Conservation (phyloP, 2,329 filamentous ascomycete genomes). For the Nigrograna mackinnonii region DNA sequence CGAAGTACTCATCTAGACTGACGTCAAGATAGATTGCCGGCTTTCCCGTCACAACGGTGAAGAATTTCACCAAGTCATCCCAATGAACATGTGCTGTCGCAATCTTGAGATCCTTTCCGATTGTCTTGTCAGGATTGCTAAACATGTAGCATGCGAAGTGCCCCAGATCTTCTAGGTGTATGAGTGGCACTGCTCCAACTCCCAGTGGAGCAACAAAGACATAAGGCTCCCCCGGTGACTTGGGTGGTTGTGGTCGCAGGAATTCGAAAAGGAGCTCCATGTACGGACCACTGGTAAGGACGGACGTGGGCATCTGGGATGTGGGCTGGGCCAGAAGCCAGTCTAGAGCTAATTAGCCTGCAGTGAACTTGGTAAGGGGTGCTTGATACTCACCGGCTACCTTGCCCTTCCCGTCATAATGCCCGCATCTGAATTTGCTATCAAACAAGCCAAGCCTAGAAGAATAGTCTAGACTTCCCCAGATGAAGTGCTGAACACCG, state of each 20-base stretch:
- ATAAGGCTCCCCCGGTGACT: constrained; percentile 21
- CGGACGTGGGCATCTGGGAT: constrained; percentile 23
- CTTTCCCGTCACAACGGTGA: constrained; percentile 35
- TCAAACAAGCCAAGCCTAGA: constrained; percentile 54
- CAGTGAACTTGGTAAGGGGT: no score
- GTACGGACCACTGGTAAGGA: constrained; percentile 35
- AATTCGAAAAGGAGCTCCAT: constrained; percentile 30
- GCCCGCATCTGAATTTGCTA: constrained; percentile 50
- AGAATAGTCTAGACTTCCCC: constrained; percentile 55
- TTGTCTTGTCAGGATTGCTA: constrained; percentile 20
- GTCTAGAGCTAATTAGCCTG: no score
- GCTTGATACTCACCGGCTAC: no score
- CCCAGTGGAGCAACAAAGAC: constrained; percentile 26
- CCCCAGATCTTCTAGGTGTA: constrained; percentile 31
- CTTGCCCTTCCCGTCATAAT: constrained; percentile 50
- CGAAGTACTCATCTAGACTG: constrained; percentile 21
- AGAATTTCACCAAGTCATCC: constrained; percentile 30
- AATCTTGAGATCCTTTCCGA: constrained; percentile 29
- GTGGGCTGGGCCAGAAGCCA: constrained; percentile 24
- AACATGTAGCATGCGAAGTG: constrained; percentile 31
- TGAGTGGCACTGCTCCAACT: constrained; percentile 23
- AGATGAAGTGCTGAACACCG: constrained; percentile 49
- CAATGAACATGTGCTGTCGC: constrained; percentile 29
- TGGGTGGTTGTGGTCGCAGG: constrained; percentile 23
- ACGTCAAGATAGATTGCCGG: constrained; percentile 27